Base-by-base conservation (phyloP, 441 rosid genomes). In the Melastoma candidum region DNA sequence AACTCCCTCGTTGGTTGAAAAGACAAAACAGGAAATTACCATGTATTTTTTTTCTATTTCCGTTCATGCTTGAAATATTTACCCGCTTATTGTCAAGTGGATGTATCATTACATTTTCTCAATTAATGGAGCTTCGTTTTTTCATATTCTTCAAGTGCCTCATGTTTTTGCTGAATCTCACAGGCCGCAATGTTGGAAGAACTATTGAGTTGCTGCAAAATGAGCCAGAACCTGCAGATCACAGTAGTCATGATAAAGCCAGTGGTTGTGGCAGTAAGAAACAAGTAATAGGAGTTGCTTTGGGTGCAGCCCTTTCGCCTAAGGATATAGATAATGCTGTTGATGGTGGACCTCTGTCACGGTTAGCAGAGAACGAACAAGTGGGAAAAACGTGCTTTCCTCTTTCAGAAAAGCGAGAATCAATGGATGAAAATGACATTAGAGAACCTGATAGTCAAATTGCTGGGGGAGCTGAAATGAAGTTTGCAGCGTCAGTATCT, bases 401-500 rank as follows among this genome's bases (percentile, higher is more conserved):
- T 41, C 61, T 67, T 47, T 47, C 25, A 36, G 80, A 77, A 5
- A 71, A 63, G 51, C 51, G 65, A 67, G 95, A 87, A 69, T 69
- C 83, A 57, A 81, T 77, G 45, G 74, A 65, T 54, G 90, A 83
- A 71, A 85, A 81, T 56, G 79, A 78, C 59, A 32, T 77, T 8
- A 63, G 25, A 59, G 58, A 64, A 59, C 51, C 50, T 41, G 58
- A 47, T 12, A 49, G 65, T 66, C 67, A 64, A 56, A 73, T 57
- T 27, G 65, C 12, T 12, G 46, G 43, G 49, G 65, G 26, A 55
- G 69, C 48, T 51, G 60, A 60, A 45, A 50, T 54, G 43, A 71
- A 69, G 63, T 47, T 46, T 67, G 51, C 53, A 44, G 62, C 61
- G 14, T 36, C 70, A 13, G 65, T 53, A 63, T 74, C 76, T 58